Evolutionary conservation across 805 yeast species (phyloP), one percentile per base, ranked within the genome.

Genomic region (Suhomyces kilbournensis): DNA sequence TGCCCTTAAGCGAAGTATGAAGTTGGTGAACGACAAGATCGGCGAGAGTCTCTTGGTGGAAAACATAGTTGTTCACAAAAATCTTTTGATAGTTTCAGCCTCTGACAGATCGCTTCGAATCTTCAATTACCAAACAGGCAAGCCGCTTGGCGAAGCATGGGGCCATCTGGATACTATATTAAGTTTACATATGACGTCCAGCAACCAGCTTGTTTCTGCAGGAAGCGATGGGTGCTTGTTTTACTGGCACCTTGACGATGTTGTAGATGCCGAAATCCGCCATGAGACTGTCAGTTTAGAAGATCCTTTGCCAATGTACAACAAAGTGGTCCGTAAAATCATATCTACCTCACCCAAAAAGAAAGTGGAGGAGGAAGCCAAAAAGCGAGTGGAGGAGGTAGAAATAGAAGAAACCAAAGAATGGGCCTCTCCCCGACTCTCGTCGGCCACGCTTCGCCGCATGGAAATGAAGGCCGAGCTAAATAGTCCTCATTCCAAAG

Each of bases 101-200:
- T 64, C 81, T 0, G 91, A 86, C 62, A 84, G 83, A 61, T 78
- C 87, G 25, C 64, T 86, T 2, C 66, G 88, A 22, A 58, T 74
- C 1, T 83, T 78, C 60, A 72, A 73, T 26, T 78, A 74, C 54
- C 51, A 59, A 1, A 71, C 70, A 7, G 86, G 85, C 1, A 78
- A 68, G 47, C 74, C 74, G 8, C 44, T 82, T 8, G 73, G 80
- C 7, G 71, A 77, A 0, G 78, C 74, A 46, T 86, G 87, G 86
- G 92, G 76, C 1, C 77, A 71, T 47, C 69, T 66, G 69, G 76
- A 84, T 39, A 64, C 77, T 0, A 74, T 84, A 4, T 62, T 79
- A 12, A 78, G 81, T 0, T 52, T 85, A 17, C 54, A 65, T 7
- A 50, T 69, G 8, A 49, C 57, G 6, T 49, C 52, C 3, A 58